Evolutionary conservation across 2,329 filamentous ascomycete species (phyloP).

Genomic region (Aspergillus udagawae): DNA sequence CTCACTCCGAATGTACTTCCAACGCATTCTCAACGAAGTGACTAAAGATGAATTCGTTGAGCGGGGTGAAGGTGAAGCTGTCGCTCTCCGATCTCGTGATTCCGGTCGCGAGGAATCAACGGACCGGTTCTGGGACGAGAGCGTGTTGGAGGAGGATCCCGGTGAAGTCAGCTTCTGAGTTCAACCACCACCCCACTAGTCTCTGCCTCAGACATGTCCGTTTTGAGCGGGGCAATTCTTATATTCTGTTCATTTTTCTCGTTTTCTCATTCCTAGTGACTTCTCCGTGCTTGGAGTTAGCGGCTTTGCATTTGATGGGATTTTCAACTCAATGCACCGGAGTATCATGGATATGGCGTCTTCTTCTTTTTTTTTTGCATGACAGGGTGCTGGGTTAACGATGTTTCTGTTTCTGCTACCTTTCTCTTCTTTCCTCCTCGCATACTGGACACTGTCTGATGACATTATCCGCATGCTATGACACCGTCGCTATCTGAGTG

Average conservation of each 20-base stretch:
- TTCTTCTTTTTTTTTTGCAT: constrained; percentile 10
- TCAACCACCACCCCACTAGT: background rate
- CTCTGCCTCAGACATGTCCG: background rate
- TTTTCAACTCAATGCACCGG: constrained; percentile 1
- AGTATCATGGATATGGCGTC: constrained; percentile 10
- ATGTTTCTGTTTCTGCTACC: constrained; percentile 4
- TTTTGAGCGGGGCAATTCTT: constrained; percentile 6
- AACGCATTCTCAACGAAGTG: constrained; percentile 79
- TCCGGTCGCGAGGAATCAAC: constrained; percentile 26
- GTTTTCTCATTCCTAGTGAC: constrained; percentile 5
- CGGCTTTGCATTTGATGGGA: constrained; percentile 7
- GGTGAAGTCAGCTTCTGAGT: constrained; percentile 42
- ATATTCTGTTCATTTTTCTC: constrained; percentile 2
- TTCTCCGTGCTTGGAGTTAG: constrained; percentile 14
- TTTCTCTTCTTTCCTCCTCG: constrained; percentile 8
- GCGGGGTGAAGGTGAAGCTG: constrained; percentile 40
- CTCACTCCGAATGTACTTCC: constrained; percentile 76
- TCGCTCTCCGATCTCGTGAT: constrained; percentile 32
- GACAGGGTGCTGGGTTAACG: constrained; percentile 12
- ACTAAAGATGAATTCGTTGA: constrained; percentile 44
- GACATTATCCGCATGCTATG: constrained; percentile 11
- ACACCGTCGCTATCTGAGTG: constrained; percentile 3
- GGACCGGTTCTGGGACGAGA: constrained; percentile 39
- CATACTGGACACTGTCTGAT: constrained; percentile 2
- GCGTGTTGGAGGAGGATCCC: constrained; percentile 40